phyloP scores from a whole-genome alignment of 2,329 filamentous ascomycete species.

The Ascochyta koolunga region DNA sequence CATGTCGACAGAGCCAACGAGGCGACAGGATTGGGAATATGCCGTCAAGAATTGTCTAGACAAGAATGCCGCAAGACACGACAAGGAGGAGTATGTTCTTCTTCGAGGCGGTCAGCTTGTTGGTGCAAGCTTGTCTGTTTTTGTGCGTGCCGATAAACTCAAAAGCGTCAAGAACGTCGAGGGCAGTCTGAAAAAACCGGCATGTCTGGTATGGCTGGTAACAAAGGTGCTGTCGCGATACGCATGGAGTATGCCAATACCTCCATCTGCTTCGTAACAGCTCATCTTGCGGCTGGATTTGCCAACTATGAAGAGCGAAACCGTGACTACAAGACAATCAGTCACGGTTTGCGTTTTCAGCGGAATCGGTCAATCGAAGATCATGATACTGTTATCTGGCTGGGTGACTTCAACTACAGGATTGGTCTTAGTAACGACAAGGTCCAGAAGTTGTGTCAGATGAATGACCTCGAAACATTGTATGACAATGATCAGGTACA shows the following conservation, averaged over 20 bases:
- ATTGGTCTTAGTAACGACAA: slow-evolving; percentile 83
- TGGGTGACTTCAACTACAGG: slow-evolving; percentile 98
- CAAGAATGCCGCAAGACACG: slow-evolving; percentile 65
- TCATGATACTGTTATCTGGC: slow-evolving; percentile 86
- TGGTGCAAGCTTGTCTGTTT: slow-evolving; percentile 89
- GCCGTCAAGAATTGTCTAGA: slow-evolving; percentile 82
- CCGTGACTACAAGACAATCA: slow-evolving; percentile 88
- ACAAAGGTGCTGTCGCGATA: slow-evolving; percentile 97
- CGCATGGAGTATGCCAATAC: slow-evolving; percentile 94
- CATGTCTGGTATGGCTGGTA: slow-evolving; percentile 95
- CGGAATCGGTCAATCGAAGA: slow-evolving; percentile 89
- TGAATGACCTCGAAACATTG: slow-evolving; percentile 74
- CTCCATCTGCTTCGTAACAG: slow-evolving; percentile 92
- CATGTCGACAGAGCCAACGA: slow-evolving; percentile 93
- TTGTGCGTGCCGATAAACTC: slow-evolving; percentile 79
- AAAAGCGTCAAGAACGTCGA: slow-evolving; percentile 94
- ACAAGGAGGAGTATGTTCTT: slow-evolving; percentile 82
- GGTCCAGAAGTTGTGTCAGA: slow-evolving; percentile 75
- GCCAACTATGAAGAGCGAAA: slow-evolving; percentile 97
- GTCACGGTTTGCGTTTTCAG: slow-evolving; percentile 86
- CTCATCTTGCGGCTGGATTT: slow-evolving; percentile 94
- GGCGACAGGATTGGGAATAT: slow-evolving; percentile 84
- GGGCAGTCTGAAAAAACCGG: slow-evolving; percentile 93
- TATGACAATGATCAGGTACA: slow-evolving; percentile 88
- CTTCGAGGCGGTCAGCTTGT: slow-evolving; percentile 92